Percentiles rank a stretch among this genome's conserved stretches.
phyloP scores from a whole-genome alignment of 2,329 filamentous ascomycete species.

The Dothistroma pini region DNA sequence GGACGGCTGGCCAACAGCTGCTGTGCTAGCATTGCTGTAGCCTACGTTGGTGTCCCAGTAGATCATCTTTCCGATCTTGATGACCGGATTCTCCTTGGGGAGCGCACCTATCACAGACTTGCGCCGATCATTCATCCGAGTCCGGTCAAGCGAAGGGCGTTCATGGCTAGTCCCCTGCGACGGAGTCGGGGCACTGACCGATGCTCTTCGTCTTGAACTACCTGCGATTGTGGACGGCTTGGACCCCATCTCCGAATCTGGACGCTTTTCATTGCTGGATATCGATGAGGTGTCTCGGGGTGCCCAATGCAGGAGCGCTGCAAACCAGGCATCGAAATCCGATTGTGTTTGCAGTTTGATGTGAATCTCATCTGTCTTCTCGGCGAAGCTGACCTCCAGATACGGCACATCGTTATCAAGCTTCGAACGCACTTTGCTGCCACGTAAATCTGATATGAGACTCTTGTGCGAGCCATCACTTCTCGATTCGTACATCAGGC shows the following conservation, averaged over 20 bases:
- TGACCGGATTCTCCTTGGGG: conserved; percentile 73
- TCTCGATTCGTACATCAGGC: conserved; percentile 69
- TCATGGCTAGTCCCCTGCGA: conserved; percentile 18
- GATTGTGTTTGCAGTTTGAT: conserved; percentile 61
- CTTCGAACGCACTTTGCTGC: conserved; percentile 61
- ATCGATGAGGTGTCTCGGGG: conserved; percentile 37
- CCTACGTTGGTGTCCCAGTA: conserved; percentile 73
- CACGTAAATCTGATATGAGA: conserved; percentile 69
- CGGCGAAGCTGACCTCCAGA: conserved; percentile 51
- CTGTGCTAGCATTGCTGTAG: conserved; percentile 43
- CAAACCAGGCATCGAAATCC: conserved; percentile 76
- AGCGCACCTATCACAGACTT: conserved; percentile 47
- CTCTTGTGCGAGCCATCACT: conserved; percentile 61
- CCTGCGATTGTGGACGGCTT: conserved; percentile 18
- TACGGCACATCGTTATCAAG: conserved; percentile 49
- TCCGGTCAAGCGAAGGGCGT: conserved; percentile 1
- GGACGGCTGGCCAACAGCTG: conserved; percentile 20
- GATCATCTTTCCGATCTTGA: conserved; percentile 71
- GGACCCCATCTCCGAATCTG: conserved; percentile 19
- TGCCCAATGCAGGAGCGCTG: conserved; percentile 74
- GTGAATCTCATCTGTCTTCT: conserved; percentile 58
- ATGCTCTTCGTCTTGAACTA: conserved; percentile 20
- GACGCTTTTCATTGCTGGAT: conserved; percentile 20
- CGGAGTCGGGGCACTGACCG: conserved; percentile 24
- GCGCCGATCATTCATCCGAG: conserved; percentile 37